phyloP scores from a whole-genome alignment of 2,329 filamentous ascomycete genomes.

The Pyrenophora seminiperda region DNA sequence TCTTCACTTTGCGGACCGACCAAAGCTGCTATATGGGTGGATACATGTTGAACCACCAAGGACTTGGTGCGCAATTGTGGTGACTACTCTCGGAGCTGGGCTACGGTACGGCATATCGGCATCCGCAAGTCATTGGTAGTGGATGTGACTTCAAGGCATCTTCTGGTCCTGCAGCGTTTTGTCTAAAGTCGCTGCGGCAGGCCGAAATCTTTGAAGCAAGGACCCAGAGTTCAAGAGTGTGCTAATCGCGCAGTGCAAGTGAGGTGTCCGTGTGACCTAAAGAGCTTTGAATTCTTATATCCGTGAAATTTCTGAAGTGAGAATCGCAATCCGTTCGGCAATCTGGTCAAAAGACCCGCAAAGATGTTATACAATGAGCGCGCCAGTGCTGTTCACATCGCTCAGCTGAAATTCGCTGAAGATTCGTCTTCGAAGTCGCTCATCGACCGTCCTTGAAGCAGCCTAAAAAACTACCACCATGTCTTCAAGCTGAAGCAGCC shows the following conservation, averaged over 20 bases:
- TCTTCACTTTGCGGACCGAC: too few species aligned
- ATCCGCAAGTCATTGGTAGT: too few species aligned
- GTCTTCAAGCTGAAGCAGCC: constrained; percentile 25
- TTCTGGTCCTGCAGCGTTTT: not conserved
- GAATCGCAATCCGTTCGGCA: constrained; percentile 24
- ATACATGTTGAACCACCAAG: too few species aligned
- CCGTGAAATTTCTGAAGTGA: constrained; percentile 28
- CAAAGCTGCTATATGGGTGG: too few species aligned
- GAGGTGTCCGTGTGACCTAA: constrained; percentile 13
- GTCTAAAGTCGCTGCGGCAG: not conserved
- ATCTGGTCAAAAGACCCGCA: constrained; percentile 29
- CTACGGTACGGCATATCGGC: too few species aligned
- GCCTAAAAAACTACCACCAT: constrained; percentile 8
- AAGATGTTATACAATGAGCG: constrained; percentile 33
- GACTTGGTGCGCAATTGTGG: too few species aligned
- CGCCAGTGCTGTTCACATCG: constrained; percentile 21
- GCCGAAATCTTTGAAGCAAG: not conserved
- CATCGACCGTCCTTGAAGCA: constrained; percentile 7
- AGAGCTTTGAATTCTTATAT: constrained; percentile 34
- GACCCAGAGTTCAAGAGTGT: not conserved
- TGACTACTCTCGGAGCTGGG: too few species aligned
- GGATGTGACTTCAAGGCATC: not conserved
- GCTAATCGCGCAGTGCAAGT: constrained; percentile 6
- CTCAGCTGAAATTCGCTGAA: constrained; percentile 15
- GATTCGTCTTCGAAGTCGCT: constrained; percentile 8